These are phyloP conservation scores for Conringia planisiliqua DNA, from an alignment of 345 rosid species.

Conservation along the genomic window DNA sequence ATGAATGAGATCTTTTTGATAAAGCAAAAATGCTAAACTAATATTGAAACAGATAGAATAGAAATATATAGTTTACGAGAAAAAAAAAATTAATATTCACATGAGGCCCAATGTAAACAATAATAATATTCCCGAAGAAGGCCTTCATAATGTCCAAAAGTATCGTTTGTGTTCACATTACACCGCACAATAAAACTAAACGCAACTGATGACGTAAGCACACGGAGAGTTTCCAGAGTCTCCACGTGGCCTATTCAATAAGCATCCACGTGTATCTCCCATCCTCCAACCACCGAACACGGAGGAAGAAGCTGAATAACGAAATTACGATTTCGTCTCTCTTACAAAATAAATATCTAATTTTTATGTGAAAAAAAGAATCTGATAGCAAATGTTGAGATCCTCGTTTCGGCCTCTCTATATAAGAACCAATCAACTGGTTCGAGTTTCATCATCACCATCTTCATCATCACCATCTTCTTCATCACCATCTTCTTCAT, in stretches of 20 bases:
- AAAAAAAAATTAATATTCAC: too few relatives aligned
- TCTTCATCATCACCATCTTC: conserved; percentile 17
- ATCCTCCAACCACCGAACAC: conserved; percentile 15
- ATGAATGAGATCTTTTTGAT: too few relatives aligned
- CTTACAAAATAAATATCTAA: background rate
- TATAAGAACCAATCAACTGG: conserved; percentile 16
- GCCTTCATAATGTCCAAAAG: background rate
- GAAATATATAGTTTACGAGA: too few relatives aligned
- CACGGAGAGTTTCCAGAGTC: background rate
- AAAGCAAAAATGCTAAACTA: too few relatives aligned
- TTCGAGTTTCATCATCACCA: conserved; percentile 22
- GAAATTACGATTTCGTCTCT: background rate
- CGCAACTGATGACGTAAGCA: background rate
- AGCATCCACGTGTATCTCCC: background rate
- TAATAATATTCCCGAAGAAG: background rate
- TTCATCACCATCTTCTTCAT: conserved; percentile 6
- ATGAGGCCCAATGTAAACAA: background rate
- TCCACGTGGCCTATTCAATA: background rate
- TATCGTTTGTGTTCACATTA: conserved; percentile 18
- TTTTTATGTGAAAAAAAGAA: background rate
- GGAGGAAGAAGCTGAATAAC: conserved; percentile 1
- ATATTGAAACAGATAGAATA: too few relatives aligned
- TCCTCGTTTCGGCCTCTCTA: conserved; percentile 30
- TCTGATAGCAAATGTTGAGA: conserved; percentile 28
- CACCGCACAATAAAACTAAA: background rate